Evolutionary conservation across 1,139 yeast species (phyloP), one percentile per base, ranked within the genome.

Genomic region (Candida sanyaensis): DNA sequence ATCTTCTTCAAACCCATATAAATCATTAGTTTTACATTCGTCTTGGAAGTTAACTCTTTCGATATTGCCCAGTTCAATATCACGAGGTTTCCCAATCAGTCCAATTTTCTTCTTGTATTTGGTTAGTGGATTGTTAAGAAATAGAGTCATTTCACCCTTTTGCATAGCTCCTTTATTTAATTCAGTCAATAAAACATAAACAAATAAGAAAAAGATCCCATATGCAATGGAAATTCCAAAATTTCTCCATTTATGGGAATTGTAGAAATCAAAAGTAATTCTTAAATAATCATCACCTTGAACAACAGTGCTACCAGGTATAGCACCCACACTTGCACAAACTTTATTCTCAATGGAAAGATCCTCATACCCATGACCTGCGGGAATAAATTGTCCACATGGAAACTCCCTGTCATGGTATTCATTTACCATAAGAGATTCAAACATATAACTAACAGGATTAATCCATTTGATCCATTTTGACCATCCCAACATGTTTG

Each of bases 221-320:
- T 78, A 88, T 0, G 75, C 89, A 52, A 84, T 48, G 38, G 78
- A 68, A 56, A 90, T 84, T 63, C 96, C 96, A 54, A 83, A 80
- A 60, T 90, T 86, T 70, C 97, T 83, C 97, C 97, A 90, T 62
- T 81, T 80, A 64, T 90, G 92, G 9, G 70, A 50, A 55, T 79
- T 75, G 40, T 64, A 60, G 65, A 86, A 89, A 11, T 61, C 55
- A 61, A 67, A 84, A 2, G 83, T 62, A 11, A 56, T 52, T 4
- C 55, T 58, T 42, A 89, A 53, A 62, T 83, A 89, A 27, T 58
- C 69, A 45, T 81, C 76, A 62, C 96, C 96, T 31, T 62, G 53
- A 38, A 90, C 87, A 43, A 53, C 55, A 17, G 55, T 53, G 23
- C 66, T 55, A 46, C 96, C 96, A 4, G 88, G 69, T 4, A 60